These are phyloP conservation scores for Fusarium begoniae DNA, from an alignment of 2,329 filamentous ascomycete genomes.

Conservation along the genomic window DNA sequence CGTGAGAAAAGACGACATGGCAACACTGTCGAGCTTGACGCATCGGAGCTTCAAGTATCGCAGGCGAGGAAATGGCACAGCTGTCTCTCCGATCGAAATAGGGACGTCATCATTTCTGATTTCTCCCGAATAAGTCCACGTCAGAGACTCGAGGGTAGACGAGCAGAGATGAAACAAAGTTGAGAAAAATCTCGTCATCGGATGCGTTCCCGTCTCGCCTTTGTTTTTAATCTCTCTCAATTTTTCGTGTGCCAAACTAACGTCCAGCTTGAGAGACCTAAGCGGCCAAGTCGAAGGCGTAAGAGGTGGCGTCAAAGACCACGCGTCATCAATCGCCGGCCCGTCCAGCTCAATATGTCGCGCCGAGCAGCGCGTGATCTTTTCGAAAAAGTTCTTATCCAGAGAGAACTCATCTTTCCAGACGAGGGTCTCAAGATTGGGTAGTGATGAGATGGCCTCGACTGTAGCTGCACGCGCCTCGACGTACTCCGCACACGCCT, in stretches of 20 bases:
- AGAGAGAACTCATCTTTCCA: not conserved
- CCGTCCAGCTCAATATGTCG: not conserved
- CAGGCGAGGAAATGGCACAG: conserved; percentile 6
- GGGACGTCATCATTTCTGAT: not conserved
- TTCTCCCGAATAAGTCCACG: not conserved
- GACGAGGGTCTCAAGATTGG: conserved; percentile 14
- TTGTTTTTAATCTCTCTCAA: fast-evolving
- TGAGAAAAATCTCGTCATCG: not conserved
- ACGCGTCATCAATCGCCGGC: not conserved
- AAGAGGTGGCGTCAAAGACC: not conserved
- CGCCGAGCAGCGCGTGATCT: not conserved
- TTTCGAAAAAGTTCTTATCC: not conserved
- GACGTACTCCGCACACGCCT: not conserved
- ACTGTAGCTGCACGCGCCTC: not conserved
- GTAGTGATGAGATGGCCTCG: not conserved
- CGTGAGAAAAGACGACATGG: not conserved
- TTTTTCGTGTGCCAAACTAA: not conserved
- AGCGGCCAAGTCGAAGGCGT: not conserved
- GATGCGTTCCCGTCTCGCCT: not conserved
- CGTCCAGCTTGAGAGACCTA: not conserved
- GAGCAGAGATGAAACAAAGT: conserved; percentile 9
- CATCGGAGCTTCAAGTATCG: not conserved
- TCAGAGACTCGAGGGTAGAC: conserved; percentile 11
- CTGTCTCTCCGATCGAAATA: not conserved
- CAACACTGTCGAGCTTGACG: not conserved